Evolutionary conservation across 768 basidiomycete genomes (phyloP), one percentile per base, ranked within the genome.

Genomic region (Heimioporus sp.): DNA sequence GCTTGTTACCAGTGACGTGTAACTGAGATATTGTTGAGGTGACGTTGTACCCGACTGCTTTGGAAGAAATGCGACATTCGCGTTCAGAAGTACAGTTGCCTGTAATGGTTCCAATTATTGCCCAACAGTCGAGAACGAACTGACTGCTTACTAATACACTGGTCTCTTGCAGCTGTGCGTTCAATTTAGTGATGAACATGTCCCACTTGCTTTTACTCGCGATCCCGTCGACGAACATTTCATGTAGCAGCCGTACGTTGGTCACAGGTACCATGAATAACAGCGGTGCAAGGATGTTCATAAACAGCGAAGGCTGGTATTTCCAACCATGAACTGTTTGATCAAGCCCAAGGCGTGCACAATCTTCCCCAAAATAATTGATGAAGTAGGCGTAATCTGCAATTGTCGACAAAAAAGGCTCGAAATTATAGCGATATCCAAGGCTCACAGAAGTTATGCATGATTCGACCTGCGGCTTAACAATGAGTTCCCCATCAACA

Each of bases 11-110:
- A 74, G 65, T 2, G 81, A 82, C 30, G 72, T 52, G 51, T 79
- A 81, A 44, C 70, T 72, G 13, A 75, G 62, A 19, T 75, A 70
- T 40, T 79, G 73, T 0, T 67, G 67, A 0, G 63, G 48, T 5
- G 60, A 64, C 17, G 43, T 54, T 19, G 35, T 53, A 13, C 76
- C 72, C 21, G 72, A 69, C 24, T 73, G 68, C 31, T 85, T 82
- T 2, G 81, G 77, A 17, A 87, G 67, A 56, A 85, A 83, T 0
- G 74, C 78, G 0, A 86, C 79, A 43, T 85, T 83, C 11, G 79
- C 80, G 34, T 77, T 79, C 19, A 86, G 60, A 17, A 86, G 66
- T 2, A 85, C 81, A 1, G 80, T 81, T 2, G 76, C 76, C 82
- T 85, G 41, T 1, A 46, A 28, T 28, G 24, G 5, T 28, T 28